Base-by-base conservation (phyloP, 78 protist genomes). In the Guillardia theta region DNA sequence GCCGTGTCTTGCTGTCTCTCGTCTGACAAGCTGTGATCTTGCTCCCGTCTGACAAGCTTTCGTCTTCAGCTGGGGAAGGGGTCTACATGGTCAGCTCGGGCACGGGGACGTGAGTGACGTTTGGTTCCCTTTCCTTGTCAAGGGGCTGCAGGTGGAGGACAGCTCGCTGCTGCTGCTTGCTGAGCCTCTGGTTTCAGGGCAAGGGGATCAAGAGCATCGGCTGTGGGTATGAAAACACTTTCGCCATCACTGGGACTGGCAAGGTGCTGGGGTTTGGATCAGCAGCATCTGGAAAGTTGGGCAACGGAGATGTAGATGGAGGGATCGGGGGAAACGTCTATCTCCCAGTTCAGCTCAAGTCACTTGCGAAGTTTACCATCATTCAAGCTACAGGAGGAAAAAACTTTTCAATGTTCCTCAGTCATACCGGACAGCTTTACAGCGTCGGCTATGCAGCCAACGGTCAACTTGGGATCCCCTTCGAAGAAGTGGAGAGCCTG, bases 201-300 rank as follows among this genome's bases (percentile, higher is more conserved):
- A 70, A 70, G 36, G 83, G 83, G 15, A 24, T 70, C 5, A 33
- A 36, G 41, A 43, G 46, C 4, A 24, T 70, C 10, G 83, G 83
- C 12, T 24, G 45, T 12, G 83, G 83, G 45, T 24, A 70, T 43
- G 22, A 70, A 36, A 43, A 36, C 4, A 22, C 83, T 12, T 70
- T 70, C 22, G 83, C 83, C 83, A 4, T 70, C 41, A 70, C 83
- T 24, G 83, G 83, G 27, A 24, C 83, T 70, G 83, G 83, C 83
- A 70, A 70, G 41, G 83, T 70, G 1, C 36, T 22, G 5, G 83
- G 83, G 5, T 70, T 24, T 6, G 83, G 83, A 24, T 70, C 83
- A 24, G n/a, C 83, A 6, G 83, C 36, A 12, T 36, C 83, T 36
- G 83, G 83, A 36, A 12, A 70, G 83, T 43, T 70, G 41, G 83